Percentiles rank a stretch among this genome's conserved stretches.
Evolutionary conservation across 805 yeast species (phyloP).

Genomic region (Hanseniaspora clermontiae): DNA sequence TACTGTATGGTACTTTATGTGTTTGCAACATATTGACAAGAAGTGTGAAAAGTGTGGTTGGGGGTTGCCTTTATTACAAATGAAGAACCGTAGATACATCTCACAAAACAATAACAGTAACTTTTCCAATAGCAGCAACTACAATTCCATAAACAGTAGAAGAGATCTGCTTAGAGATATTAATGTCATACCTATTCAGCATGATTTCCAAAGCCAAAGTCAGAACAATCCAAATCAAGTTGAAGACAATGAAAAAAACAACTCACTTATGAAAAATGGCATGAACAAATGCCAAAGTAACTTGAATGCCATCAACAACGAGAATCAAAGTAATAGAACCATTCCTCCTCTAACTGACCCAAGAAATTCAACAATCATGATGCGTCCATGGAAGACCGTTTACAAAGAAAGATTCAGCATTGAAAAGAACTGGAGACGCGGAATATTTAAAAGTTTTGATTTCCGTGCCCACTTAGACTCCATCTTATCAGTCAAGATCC

Average conservation of each 20-base stretch:
- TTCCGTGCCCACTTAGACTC: constrained; percentile 81
- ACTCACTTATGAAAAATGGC: background rate
- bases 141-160: background rate
- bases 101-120: background rate
- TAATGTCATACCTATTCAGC: constrained; percentile 4
- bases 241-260: background rate
- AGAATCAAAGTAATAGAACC: background rate
- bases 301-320: background rate
- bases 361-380: constrained; percentile 26
- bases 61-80: constrained; percentile 92
- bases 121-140: background rate
- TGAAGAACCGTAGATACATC: constrained; percentile 47
- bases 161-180: constrained; percentile 12
- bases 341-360: background rate
- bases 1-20: constrained; percentile 94
- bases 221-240: background rate
- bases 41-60: constrained; percentile 98
- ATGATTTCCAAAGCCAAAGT: constrained; percentile 9
- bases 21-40: constrained; percentile 94
- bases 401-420: constrained; percentile 82
- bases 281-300: background rate
- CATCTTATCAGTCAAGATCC: constrained; percentile 75
- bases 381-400: constrained; percentile 91
- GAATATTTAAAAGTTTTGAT: constrained; percentile 47
- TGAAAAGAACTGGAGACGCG: constrained; percentile 91